Conservation (phyloP, 495 filamentous ascomycete species). For the Wilcoxina mikolae region DNA sequence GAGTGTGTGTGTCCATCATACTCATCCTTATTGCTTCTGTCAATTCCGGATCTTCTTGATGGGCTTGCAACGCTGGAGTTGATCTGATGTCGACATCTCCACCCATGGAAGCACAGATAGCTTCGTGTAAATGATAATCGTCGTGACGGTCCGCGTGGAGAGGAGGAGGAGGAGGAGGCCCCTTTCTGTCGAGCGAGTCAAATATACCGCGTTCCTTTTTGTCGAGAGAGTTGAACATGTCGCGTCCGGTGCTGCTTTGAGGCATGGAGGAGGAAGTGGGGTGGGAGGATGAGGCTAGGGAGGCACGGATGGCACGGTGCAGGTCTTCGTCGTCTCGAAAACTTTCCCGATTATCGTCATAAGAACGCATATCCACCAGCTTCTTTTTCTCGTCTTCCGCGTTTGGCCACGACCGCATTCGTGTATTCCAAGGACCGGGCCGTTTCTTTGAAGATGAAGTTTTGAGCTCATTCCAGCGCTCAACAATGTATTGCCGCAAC, state of each 20-base stretch:
- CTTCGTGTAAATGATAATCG: background rate
- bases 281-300: background rate
- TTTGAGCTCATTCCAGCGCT: background rate
- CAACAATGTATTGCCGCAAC: background rate
- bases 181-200: background rate
- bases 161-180: background rate
- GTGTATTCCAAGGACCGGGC: background rate
- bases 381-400: background rate
- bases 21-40: background rate
- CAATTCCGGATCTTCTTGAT: background rate
- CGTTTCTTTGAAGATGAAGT: background rate
- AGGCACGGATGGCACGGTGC: background rate
- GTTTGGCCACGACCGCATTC: background rate
- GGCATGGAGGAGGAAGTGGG: background rate
- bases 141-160: background rate
- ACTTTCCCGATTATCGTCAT: background rate
- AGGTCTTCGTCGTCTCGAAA: background rate
- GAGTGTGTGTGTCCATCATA: background rate
- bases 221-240: too few relatives aligned
- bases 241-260: background rate
- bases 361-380: slow-evolving; percentile 2
- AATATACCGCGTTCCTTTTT: background rate
- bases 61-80: background rate
- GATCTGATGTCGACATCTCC: background rate
- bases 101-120: background rate